phyloP scores from a whole-genome alignment of 2,329 filamentous ascomycete species.

The Colletotrichum phormii region DNA sequence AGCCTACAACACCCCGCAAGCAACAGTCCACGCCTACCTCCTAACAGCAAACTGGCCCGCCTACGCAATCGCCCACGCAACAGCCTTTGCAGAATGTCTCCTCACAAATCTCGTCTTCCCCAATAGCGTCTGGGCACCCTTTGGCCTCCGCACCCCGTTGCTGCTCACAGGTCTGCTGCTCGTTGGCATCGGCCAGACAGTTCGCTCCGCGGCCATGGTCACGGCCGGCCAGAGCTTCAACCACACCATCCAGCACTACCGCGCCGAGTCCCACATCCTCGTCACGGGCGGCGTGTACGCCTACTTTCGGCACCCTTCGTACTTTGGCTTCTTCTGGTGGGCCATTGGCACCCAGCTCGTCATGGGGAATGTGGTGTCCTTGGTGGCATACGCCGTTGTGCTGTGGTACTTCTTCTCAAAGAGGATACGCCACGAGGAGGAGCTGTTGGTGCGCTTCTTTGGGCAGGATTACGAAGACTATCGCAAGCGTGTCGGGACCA shows the following conservation, averaged over 20 bases:
- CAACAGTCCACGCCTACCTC: conserved; percentile 81
- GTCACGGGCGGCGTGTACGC: conserved; percentile 86
- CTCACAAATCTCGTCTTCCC: conserved; percentile 70
- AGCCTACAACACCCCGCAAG: conserved; percentile 80
- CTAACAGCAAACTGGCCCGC: conserved; percentile 85
- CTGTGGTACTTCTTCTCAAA: conserved; percentile 87
- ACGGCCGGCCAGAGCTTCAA: conserved; percentile 94
- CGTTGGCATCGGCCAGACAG: conserved; percentile 76
- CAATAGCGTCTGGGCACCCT: conserved; percentile 56
- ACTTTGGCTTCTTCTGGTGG: conserved; percentile 99
- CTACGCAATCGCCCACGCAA: conserved; percentile 85
- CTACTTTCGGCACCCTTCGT: conserved; percentile 84
- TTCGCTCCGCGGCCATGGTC: conserved; percentile 87
- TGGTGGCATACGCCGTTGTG: conserved; percentile 77
- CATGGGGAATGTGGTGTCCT: conserved; percentile 85
- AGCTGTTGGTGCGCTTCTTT: conserved; percentile 83
- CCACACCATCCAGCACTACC: conserved; percentile 81
- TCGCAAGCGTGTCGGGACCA: conserved; percentile 75
- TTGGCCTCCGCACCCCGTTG: conserved; percentile 54
- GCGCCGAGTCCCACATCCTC: conserved; percentile 77
- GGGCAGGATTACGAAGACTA: conserved; percentile 84
- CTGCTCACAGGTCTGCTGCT: conserved; percentile 71
- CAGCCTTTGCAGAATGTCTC: conserved; percentile 80
- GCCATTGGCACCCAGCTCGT: conserved; percentile 93
- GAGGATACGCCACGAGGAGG: conserved; percentile 84